Evolutionary conservation across 1,284 basidiomycete genomes (phyloP), one percentile per base, ranked within the genome.

Genomic region (Trametes pubescens): DNA sequence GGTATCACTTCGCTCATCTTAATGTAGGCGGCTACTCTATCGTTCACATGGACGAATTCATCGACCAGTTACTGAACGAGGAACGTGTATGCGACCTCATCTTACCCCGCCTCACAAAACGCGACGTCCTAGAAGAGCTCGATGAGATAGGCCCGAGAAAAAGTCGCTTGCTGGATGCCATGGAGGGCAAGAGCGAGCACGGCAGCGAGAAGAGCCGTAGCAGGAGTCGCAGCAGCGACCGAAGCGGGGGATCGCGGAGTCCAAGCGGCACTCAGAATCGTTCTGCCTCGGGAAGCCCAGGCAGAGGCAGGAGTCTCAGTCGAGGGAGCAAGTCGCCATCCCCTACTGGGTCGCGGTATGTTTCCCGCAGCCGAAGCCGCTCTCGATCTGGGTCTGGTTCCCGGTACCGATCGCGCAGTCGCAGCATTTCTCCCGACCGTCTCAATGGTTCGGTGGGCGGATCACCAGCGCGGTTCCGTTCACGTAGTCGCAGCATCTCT

Each of bases 1-100:
- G 11, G 0, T 10, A 4, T 40, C n/a, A 24, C 24, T 16, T 16
- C 14, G 32, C 16, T 52, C 21, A 44, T 14, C 7, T 4, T 5
- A 1, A 47, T 29, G 34, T 61, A 95, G 94, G 84, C 63, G 94
- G 94, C 21, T 98, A 94, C 75, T 82, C 84, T 0, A 78, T 99
- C 49, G 90, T 92, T 18, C 92, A 89, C 71, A 95, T 99, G 76
- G 98, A 99, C 78, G 94, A 97, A 75, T 99, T 95, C 74, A 84
- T 96, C 58, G 91, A 99, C 77, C 83, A 88, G 55, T 83, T 99
- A 7, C 79, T 99, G 26, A 88, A 84, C 1, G 90, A 98, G 75
- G 96, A 99, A 66, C 86, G 96, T 64, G 96, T 96, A 1, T 99
- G 96, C 77, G 97, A 99, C 78, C 93, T 96, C 71, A 99, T 99